A percentile compares a stretch with the other conserved stretches of the same genome.
These are phyloP conservation scores for Malus hybrid DNA, from an alignment of 331 rosid species.

Conservation along the genomic window DNA sequence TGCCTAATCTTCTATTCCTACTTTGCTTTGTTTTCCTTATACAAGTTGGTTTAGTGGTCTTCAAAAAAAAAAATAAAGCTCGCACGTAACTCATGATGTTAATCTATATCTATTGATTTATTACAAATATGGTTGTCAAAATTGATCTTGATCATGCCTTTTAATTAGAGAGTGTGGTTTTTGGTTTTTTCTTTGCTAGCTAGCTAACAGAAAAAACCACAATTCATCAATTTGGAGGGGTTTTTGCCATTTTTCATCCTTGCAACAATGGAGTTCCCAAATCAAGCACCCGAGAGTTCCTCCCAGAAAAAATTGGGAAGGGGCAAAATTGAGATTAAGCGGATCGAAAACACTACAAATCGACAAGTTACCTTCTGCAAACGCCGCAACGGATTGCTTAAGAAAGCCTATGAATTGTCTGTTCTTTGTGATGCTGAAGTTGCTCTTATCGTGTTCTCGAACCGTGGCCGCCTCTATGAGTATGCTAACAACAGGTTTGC, in stretches of 20 bases:
- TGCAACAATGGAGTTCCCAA: slow-evolving; percentile 38
- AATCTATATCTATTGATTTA: not conserved
- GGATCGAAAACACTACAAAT: too few species aligned
- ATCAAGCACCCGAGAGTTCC: too few species aligned
- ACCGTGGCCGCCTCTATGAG: slow-evolving; percentile 84
- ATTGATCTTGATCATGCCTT: not conserved
- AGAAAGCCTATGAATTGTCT: too few species aligned
- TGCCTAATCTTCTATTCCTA: not conserved
- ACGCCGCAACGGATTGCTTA: too few species aligned
- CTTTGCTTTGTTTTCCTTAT: not conserved
- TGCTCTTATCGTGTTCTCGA: slow-evolving; percentile 71
- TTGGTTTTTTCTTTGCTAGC: not conserved
- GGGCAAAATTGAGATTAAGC: too few species aligned
- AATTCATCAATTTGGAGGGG: not conserved
- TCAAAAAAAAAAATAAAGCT: not conserved
- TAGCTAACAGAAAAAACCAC: not conserved
- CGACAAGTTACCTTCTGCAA: too few species aligned
- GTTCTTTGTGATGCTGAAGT: too few species aligned
- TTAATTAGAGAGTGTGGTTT: not conserved
- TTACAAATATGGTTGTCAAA: not conserved
- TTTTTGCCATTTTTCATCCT: not conserved
- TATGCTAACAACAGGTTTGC: slow-evolving; percentile 73
- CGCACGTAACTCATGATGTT: not conserved
- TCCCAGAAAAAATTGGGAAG: too few species aligned
- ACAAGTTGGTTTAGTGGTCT: not conserved